Evolutionary conservation across 352 stramenopile species (phyloP).

Genomic region (Globisporangium viniferum): DNA sequence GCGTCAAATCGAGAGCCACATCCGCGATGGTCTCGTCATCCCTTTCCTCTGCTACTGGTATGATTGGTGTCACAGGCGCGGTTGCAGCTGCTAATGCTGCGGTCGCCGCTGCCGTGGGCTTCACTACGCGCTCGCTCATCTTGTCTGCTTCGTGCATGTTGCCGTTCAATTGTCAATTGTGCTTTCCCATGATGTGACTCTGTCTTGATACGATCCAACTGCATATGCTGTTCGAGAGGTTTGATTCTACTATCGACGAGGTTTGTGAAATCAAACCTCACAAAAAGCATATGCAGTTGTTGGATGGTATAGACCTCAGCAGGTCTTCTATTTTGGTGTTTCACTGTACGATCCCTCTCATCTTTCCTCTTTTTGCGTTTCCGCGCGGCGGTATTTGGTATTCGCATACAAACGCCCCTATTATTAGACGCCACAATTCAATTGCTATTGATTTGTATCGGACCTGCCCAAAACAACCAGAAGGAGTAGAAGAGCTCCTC

Average conservation of each 20-base stretch:
- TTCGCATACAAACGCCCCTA: background rate
- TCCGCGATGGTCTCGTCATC: background rate
- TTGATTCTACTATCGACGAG: no score
- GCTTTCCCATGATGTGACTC: background rate
- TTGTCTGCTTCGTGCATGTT: background rate
- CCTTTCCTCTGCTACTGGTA: background rate
- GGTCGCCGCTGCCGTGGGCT: background rate
- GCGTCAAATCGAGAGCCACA: background rate
- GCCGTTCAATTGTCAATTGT: background rate
- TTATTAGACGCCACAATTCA: background rate
- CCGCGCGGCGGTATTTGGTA: background rate
- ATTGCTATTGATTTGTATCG: background rate
- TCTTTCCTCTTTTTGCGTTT: background rate
- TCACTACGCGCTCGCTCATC: background rate
- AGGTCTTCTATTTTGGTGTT: background rate
- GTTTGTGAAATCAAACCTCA: no score
- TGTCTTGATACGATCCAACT: background rate
- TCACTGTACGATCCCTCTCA: background rate
- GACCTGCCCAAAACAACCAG: background rate
- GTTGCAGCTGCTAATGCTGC: background rate
- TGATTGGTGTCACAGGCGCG: no score
- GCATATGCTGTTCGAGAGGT: no score
- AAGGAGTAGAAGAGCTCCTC: background rate
- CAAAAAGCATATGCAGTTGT: background rate
- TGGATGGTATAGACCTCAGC: background rate